Percentiles rank a stretch among this genome's conserved stretches.
Evolutionary conservation across 306 rosid genomes (phyloP).

Genomic region (Glycine tomentella): DNA sequence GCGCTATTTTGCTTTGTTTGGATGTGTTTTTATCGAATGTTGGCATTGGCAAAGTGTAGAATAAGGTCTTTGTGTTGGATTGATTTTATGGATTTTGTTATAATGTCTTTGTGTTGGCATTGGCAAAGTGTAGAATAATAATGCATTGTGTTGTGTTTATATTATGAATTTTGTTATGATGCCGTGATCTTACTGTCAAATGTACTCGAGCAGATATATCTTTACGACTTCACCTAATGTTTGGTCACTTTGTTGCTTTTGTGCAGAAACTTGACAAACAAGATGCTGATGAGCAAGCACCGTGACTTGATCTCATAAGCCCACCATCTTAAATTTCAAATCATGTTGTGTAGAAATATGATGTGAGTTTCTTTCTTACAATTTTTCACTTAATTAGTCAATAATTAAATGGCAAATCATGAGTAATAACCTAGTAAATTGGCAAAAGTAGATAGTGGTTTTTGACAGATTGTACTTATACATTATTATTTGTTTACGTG

Average conservation of each 20-base stretch:
- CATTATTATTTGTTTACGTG: conserved; percentile 7
- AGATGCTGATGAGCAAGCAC: conserved; percentile 54
- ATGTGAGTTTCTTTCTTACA: conserved; percentile 36
- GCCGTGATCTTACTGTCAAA: neutral
- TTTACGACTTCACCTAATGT: conserved; percentile 8
- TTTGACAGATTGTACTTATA: conserved; percentile 13
- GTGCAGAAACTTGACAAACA: conserved; percentile 63
- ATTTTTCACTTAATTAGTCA: conserved; percentile 21
- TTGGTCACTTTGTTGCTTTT: neutral
- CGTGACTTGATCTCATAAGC: conserved; percentile 44
- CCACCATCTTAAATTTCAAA: conserved; percentile 25
- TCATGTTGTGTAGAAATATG: conserved; percentile 42
- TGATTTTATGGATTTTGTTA: too few relatives aligned
- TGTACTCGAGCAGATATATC: conserved; percentile 23
- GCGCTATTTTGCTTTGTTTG: conserved; percentile 3
- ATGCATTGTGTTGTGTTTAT: conserved; percentile 11
- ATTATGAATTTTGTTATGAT: neutral
- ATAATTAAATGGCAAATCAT: conserved; percentile 38
- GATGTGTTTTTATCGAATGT: neutral
- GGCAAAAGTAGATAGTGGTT: conserved; percentile 36
- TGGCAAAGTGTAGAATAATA: neutral
- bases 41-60: neutral
- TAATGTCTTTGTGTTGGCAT: too few relatives aligned
- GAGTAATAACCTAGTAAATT: conserved; percentile 32
- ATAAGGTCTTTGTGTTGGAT: too few relatives aligned